Conservation (phyloP, 2,329 filamentous ascomycete genomes). For the Botrytis medusae region DNA sequence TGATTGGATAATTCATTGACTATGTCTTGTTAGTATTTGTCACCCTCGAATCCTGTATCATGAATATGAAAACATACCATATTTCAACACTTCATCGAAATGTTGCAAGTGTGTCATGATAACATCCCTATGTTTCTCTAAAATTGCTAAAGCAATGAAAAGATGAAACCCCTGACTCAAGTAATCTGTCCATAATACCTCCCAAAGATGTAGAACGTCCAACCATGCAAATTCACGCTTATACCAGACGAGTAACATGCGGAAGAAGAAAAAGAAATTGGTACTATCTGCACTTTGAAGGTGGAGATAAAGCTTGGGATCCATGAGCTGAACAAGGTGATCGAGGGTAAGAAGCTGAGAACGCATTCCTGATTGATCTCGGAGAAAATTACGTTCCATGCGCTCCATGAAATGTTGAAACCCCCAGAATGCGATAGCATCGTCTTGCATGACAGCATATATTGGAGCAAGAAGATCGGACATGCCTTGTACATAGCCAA, state of each 20-base stretch:
- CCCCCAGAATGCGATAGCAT: constrained; percentile 94
- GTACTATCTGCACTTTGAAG: constrained; percentile 89
- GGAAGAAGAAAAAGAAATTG: constrained; percentile 99
- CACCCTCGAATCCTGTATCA: neutral
- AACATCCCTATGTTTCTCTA: constrained; percentile 94
- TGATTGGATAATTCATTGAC: constrained; percentile 94
- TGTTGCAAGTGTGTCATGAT: constrained; percentile 93
- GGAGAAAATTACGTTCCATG: constrained; percentile 96
- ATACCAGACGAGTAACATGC: constrained; percentile 98
- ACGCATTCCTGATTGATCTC: constrained; percentile 95
- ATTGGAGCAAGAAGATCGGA: constrained; percentile 93
- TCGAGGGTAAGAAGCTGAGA: constrained; percentile 87
- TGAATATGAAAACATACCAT: constrained; percentile 58
- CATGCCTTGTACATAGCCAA: constrained; percentile 99
- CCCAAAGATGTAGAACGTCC: constrained; percentile 87
- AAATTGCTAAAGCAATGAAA: constrained; percentile 87
- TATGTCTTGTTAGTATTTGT: constrained; percentile 41
- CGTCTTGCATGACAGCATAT: constrained; percentile 96
- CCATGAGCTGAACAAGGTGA: constrained; percentile 94
- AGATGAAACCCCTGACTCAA: constrained; percentile 87
- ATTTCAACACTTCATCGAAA: constrained; percentile 97
- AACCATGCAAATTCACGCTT: constrained; percentile 94
- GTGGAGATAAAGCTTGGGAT: constrained; percentile 89
- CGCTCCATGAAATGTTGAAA: constrained; percentile 96
- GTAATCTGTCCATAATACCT: constrained; percentile 91